Conservation (phyloP, 768 basidiomycete species). For the Lactarius deliciosus region DNA sequence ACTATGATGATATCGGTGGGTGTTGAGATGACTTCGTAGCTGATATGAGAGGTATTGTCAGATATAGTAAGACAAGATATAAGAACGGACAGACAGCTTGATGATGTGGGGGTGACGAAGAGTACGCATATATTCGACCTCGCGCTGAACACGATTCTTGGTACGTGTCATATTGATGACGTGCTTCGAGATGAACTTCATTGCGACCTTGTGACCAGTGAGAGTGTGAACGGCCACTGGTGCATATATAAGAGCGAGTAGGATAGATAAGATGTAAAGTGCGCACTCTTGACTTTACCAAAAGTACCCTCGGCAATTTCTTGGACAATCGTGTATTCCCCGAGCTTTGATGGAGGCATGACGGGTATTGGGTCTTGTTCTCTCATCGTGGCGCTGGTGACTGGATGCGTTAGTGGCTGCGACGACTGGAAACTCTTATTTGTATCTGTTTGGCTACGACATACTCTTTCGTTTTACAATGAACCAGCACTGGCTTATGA, state of each 20-base stretch:
- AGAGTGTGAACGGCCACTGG: constrained; percentile 91
- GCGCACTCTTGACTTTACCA: constrained; percentile 98
- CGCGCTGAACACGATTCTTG: constrained; percentile 87
- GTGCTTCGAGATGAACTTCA: constrained; percentile 96
- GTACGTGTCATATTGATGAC: constrained; percentile 91
- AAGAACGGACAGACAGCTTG: constrained; percentile 70
- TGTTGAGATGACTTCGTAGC: constrained; percentile 89
- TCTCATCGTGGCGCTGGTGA: constrained; percentile 28
- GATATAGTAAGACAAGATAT: constrained; percentile 21
- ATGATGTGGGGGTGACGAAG: constrained; percentile 96
- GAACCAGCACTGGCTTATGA: constrained; percentile 64
- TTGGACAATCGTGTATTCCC: constrained; percentile 83
- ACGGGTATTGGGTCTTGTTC: constrained; percentile 33
- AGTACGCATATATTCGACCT: constrained; percentile 96
- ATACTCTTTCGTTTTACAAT: neutral
- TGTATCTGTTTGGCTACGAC: constrained; percentile 16
- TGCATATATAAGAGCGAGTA: constrained; percentile 18
- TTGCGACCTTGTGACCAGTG: constrained; percentile 93
- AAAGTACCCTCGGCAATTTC: constrained; percentile 97
- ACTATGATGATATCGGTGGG: constrained; percentile 98
- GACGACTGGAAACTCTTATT: constrained; percentile 12
- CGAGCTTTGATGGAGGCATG: constrained; percentile 71
- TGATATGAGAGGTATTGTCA: constrained; percentile 33
- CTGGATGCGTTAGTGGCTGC: neutral
- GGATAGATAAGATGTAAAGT: neutral